Evolutionary conservation across 1,284 basidiomycete species (phyloP), one percentile per base, ranked within the genome.

Genomic region (Austropuccinia psidii): DNA sequence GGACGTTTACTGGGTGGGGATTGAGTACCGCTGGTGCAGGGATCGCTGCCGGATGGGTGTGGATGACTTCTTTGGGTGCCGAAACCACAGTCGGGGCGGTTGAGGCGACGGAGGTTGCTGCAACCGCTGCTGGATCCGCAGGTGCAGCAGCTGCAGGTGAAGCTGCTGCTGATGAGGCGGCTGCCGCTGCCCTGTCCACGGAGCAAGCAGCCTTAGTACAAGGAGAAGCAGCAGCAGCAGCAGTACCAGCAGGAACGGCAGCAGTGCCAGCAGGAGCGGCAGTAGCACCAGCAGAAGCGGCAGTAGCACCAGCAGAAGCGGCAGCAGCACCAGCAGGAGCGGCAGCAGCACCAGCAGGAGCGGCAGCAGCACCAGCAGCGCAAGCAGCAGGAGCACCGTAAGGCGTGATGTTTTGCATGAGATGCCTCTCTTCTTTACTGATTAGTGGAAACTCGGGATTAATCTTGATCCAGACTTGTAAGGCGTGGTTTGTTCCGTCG

Each of bases 31-130:
- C 57, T 21, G 67, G 67, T 9, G 35, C 54, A n/a, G 67, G 41
- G 5, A 50, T 70, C 5, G 67, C 67, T 1, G n/a, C 37, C 1
- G 41, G 39, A 17, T 70, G 67, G 67, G 45, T 33, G 17, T 70
- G 41, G 29, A 29, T 70, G 17, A 58, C 55, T 2, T 58, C 50
- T 9, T 58, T 43, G 43, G 54, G 54, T 2, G 41, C 41, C n/a
- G 54, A 33, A 8, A 55, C 52, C 33, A 47, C 39, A 35, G 52
- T 43, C 13, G 43, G 9, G 21, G 55, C 55, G 19, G 55, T 17
- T 24, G 67, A 43, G 24, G 24, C 43, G 19, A 13, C 65, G 5
- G 67, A 45, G 43, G 21, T 58, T 6, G 67, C 55, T 17, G 54
- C 31, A 24, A 27, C 39, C 24, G 33, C 43, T 60, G 67, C 67